Base-by-base conservation (phyloP, 2,329 filamentous ascomycete genomes). In the Penicillium glabrum region DNA sequence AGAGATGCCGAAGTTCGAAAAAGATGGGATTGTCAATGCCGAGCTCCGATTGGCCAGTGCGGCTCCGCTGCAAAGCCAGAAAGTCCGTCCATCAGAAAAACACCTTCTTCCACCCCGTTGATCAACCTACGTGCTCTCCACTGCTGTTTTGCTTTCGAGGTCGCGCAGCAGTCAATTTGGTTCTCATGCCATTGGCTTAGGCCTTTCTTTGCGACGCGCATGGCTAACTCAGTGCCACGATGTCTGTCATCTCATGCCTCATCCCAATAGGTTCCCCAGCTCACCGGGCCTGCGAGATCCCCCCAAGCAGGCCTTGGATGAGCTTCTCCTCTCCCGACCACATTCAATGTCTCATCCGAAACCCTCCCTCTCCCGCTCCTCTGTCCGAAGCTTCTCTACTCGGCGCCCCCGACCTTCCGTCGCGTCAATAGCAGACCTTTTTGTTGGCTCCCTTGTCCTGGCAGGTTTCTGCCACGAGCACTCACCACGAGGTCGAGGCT, bases 221-320 rank as follows among this genome's bases (percentile, higher is more conserved):
- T 61, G 66, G 68, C 61, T 72, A 63, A 70, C 58, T 66, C 60
- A 63, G 73, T 76, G 75, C 76, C 83, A 86, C 79, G 66, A 87
- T 88, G 85, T 80, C 75, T 78, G 77, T 72, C 77, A 70, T 81
- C 82, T 83, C 83, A 88, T 88, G 86, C 85, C 82, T 83, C 77
- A 81, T 77, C 72, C 82, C 77, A 79, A 79, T 76, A 77, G 77
- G 75, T 78, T 81, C 74, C 77, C 81, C 72, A 78, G 80, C 79
- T 78, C 76, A 68, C 70, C 74, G 65, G 72, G 75, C 72, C 75
- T 76, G 75, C 76, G 77, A 72, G 70, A 77, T 70, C 72, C 76
- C 73, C 76, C 78, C 61, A 78, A 77, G 72, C 71, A 77, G 75
- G 69, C 69, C 62, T 63, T 69, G 64, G 70, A 69, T 58, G 62